Base-by-base conservation (phyloP, 176 grass and related monocot genomes). In the Secale cereale region DNA sequence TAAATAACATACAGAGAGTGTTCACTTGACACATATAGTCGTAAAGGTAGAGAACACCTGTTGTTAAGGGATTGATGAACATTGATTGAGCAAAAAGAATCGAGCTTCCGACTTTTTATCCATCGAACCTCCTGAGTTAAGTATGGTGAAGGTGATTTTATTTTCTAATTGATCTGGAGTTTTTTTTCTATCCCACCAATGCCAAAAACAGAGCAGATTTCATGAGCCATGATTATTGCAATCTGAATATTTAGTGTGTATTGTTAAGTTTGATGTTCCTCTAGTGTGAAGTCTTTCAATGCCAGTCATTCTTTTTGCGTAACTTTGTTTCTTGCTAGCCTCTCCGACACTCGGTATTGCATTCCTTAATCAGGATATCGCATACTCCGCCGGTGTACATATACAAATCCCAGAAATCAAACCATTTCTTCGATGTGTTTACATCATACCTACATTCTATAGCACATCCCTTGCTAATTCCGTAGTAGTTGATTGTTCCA, bases 201-300 rank as follows among this genome's bases (percentile, higher is more conserved):
- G 37, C 39, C 39, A 40, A 40, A 40, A 40, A 0, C 39, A 11
- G 39, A 40, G 10, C 9, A 40, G 39, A 40, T 40, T 40, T 40
- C 39, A 3, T 40, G 2, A 40, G 10, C 39, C 39, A 0, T 16
- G 23, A 48, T 1, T 74, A 48, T 48, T 74, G 70, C 70, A 74
- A 2, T 74, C 3, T 74, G 40, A 48, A 28, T 28, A 28, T 74
- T 74, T 74, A 29, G 70, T 74, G 39, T 0, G 25, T 29, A 29
- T 19, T 74, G 71, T 48, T 48, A 74, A 48, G 1, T 74, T 50
- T 6, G 71, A 74, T 74, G 25, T 74, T 74, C 41, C 3, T 74
- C 71, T 29, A 19, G 71, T 74, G 14, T 74, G 41, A 74, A 48
- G 25, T 74, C 43, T 74, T 74, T 48, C 0, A 29, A 48, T 10